Evolutionary conservation across 2,329 filamentous ascomycete species (phyloP), one percentile per base, ranked within the genome.

Genomic region (Thelonectria blattea): DNA sequence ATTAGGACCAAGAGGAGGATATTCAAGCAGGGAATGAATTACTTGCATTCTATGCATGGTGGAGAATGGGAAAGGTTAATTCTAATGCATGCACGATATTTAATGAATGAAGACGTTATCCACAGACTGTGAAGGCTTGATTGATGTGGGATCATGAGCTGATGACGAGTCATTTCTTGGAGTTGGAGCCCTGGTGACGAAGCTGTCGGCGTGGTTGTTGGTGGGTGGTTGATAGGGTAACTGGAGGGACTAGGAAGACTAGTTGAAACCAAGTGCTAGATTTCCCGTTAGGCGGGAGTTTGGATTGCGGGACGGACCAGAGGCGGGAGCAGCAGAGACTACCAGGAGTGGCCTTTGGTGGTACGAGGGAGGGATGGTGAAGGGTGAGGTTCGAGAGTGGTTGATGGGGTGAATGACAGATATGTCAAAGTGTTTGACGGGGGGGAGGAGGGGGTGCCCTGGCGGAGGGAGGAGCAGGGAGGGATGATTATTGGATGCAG

Each of bases 201-300:
- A 30, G 43, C 51, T 12, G 30, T n/a, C 20, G n/a, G 20, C 42
- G 46, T 9, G 18, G 7, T 12, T 42, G 34, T 34, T 56, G 17
- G 27, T 60, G 39, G 52, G 50, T 59, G 63, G 66, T 67, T 68
- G 64, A 67, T 68, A 65, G 49, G 66, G 62, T 58, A 67, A 68
- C 66, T 61, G 11, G 27, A 27, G 14, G 47, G 47, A 34, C 22
- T 24, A 24, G 22, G n/a, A 24, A 6, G 22, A 51, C 52, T 48
- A 45, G 24, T 56, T 39, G 54, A 34, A 34, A 11, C 24, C 53
- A 45, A 54, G 46, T 7, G 18, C 18, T 37, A 2, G 52, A 60
- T 63, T 22, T 12, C 18, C 11, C 39, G 59, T 47, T 43, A 41
- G 27, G 34, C 12, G 8, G n/a, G n/a, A n/a, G n/a, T n/a, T n/a